Conservation (phyloP, 495 filamentous ascomycete genomes). For the Neurospora hispaniola region DNA sequence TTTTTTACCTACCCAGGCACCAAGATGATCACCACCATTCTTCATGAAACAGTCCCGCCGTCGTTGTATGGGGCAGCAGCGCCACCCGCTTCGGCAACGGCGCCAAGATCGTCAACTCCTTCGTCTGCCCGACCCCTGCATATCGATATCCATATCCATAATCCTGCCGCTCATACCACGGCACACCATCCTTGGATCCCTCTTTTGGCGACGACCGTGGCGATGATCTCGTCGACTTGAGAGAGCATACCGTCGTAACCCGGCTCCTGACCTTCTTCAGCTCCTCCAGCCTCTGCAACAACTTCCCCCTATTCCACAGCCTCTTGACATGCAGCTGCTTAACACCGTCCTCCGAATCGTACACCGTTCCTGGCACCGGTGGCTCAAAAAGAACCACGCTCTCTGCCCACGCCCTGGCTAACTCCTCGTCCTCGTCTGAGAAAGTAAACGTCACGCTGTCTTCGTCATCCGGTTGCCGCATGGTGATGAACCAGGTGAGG, state of each 20-base stretch:
- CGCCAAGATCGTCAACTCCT: conserved; percentile 2
- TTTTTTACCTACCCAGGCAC: neutral
- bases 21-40: neutral
- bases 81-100: neutral
- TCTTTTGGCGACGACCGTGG: neutral
- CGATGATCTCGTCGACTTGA: neutral
- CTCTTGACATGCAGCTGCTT: conserved; percentile 20
- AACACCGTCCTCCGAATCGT: conserved; percentile 5
- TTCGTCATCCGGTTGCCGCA: conserved; percentile 25
- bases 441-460: conserved; percentile 23
- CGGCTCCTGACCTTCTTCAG: conserved; percentile 4
- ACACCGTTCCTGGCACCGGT: neutral
- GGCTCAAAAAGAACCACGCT: conserved; percentile 19
- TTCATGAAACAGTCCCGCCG: neutral
- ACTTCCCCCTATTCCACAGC: conserved; percentile 16
- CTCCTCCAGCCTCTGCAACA: conserved; percentile 17
- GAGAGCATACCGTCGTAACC: neutral
- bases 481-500: conserved; percentile 28
- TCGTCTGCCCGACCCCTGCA: neutral
- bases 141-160: neutral
- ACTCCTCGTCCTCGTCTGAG: conserved; percentile 9
- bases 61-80: neutral
- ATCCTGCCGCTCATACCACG: neutral
- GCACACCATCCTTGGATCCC: neutral
- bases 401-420: conserved; percentile 17